Percentiles rank a stretch among this genome's conserved stretches.
Evolutionary conservation across 148 eudicot genomes (phyloP).

Genomic region (Gaultheria prostrata): DNA sequence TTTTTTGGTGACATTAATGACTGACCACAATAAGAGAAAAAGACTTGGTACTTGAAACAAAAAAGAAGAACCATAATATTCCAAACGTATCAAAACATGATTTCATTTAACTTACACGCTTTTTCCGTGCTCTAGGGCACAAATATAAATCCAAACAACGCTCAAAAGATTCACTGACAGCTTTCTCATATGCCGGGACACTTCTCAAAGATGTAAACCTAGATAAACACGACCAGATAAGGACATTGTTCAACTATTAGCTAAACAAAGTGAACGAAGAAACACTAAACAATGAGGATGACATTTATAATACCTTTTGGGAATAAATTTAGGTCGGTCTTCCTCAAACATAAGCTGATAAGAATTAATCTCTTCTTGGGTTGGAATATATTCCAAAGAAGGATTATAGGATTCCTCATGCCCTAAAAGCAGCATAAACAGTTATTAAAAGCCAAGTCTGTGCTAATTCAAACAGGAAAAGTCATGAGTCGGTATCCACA

Average conservation of each 20-base stretch:
- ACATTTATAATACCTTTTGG: constrained; percentile 53
- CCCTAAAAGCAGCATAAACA: constrained; percentile 37
- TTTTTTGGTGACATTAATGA: not conserved
- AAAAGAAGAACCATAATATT: not conserved
- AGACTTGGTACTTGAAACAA: not conserved
- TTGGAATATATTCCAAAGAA: constrained; percentile 81
- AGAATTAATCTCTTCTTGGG: constrained; percentile 84
- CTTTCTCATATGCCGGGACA: constrained; percentile 82
- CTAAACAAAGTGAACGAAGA: not conserved
- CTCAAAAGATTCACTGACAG: constrained; percentile 63
- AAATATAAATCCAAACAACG: constrained; percentile 91
- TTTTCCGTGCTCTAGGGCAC: constrained; percentile 84
- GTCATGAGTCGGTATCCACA: not conserved
- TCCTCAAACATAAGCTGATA: constrained; percentile 87
- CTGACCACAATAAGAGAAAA: constrained; percentile 11
- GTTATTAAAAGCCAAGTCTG: not conserved
- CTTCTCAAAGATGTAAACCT: constrained; percentile 81
- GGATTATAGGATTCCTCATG: constrained; percentile 96
- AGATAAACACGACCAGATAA: constrained; percentile 14
- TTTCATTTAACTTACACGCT: constrained; percentile 57
- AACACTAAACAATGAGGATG: not conserved
- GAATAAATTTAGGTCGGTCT: constrained; percentile 91
- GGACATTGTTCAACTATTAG: constrained; percentile 11
- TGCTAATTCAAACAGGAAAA: not conserved
- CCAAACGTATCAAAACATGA: not conserved